A percentile compares a stretch with the other conserved stretches of the same genome.
Evolutionary conservation across 768 basidiomycete genomes (phyloP).

Genomic region (Russula vinacea): DNA sequence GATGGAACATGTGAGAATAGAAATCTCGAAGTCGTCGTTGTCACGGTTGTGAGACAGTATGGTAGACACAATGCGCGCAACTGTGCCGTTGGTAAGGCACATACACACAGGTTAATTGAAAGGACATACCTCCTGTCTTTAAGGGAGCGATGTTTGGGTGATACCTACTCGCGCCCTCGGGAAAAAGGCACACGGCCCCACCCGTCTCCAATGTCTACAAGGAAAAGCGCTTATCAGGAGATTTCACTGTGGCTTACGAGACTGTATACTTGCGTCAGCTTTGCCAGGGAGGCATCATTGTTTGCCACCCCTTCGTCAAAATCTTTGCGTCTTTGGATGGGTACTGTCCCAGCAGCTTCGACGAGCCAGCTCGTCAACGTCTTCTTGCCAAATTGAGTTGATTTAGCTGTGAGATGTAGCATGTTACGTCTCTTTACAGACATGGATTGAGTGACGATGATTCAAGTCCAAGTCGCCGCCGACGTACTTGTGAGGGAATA

Average conservation of each 20-base stretch:
- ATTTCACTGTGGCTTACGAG: conserved; percentile 21
- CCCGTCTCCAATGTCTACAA: conserved; percentile 68
- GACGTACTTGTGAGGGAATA: conserved; percentile 61
- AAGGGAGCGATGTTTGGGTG: conserved; percentile 84
- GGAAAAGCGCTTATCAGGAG: conserved; percentile 9
- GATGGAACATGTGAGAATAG: conserved; percentile 72
- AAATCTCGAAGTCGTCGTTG: conserved; percentile 67
- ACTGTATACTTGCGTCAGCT: conserved; percentile 56
- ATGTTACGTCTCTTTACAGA: conserved; percentile 62
- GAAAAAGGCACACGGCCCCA: conserved; percentile 79
- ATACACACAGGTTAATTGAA: not conserved
- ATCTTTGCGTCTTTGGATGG: conserved; percentile 76
- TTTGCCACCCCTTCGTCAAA: conserved; percentile 51
- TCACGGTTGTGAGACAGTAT: conserved; percentile 65
- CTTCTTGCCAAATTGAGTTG: conserved; percentile 76
- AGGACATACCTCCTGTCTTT: conserved; percentile 71
- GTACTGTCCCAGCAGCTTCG: conserved; percentile 83
- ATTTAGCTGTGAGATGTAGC: conserved; percentile 82
- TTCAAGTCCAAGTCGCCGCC: not conserved
- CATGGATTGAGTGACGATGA: conserved; percentile 13
- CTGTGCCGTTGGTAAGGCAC: conserved; percentile 38
- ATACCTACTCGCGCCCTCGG: conserved; percentile 83
- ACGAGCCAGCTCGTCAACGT: conserved; percentile 92
- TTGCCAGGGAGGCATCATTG: conserved; percentile 66
- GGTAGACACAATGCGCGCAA: conserved; percentile 78